phyloP scores from a whole-genome alignment of 108 stramenopile species.

The Discostella pseudostelligera region DNA sequence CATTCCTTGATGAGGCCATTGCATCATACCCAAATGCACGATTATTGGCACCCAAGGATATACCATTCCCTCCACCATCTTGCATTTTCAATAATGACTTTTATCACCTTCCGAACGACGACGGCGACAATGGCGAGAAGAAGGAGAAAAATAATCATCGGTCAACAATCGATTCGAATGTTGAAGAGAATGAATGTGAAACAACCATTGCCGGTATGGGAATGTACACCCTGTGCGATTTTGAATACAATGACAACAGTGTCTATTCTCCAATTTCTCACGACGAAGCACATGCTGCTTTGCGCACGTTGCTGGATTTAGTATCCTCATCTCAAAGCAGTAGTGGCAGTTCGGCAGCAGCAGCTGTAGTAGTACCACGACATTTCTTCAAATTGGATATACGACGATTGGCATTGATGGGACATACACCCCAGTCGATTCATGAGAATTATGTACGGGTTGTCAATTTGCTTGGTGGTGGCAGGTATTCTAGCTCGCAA shows the following conservation, averaged over 20 bases:
- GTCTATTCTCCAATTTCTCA: not conserved
- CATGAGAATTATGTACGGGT: constrained; percentile 11
- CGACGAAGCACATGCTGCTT: constrained; percentile 14
- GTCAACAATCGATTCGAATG: not conserved
- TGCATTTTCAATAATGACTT: constrained; percentile 56
- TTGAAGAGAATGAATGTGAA: constrained; percentile 30
- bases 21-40: constrained; percentile 35
- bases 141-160: not conserved
- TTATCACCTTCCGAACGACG: not conserved
- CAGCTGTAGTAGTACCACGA: too few species aligned
- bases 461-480: constrained; percentile 9
- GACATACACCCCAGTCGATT: constrained; percentile 21
- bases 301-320: constrained; percentile 14
- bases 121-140: constrained; percentile 1
- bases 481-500: not conserved
- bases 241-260: constrained; percentile 10
- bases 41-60: constrained; percentile 29
- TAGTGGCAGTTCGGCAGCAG: not conserved
- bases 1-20: constrained; percentile 53
- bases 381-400: constrained; percentile 33
- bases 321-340: constrained; percentile 1
- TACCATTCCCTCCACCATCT: constrained; percentile 49
- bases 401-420: constrained; percentile 22
- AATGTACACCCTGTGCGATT: constrained; percentile 16
- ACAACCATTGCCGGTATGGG: constrained; percentile 48